Base-by-base conservation (phyloP, 106 monocot species). In the Platanthera guangdongensis region DNA sequence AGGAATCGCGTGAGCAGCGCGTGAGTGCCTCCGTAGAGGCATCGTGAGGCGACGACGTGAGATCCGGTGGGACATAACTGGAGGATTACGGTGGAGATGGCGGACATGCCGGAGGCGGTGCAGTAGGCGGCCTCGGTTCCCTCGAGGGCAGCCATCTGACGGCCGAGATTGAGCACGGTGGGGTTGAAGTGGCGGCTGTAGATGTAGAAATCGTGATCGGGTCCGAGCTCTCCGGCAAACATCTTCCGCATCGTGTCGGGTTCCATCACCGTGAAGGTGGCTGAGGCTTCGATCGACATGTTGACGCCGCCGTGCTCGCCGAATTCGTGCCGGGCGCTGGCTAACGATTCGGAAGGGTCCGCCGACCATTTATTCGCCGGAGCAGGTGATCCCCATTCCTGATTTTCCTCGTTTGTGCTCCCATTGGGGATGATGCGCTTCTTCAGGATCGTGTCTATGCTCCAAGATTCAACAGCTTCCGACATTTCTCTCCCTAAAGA, bases 201-300 rank as follows among this genome's bases (percentile, higher is more conserved):
- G 82, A 95, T 80, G 84, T 82, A 95, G 84, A 88, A 89, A 84
- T 95, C 95, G 48, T 86, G 85, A 19, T 95, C 95, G 18, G 95
- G 95, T 25, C 95, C 92, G 50, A 95, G 90, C 76, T 95, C 95
- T 32, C 95, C 95, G 71, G 83, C 25, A 81, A 95, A 95, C 89
- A 95, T 85, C 47, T 86, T 82, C 9, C 82, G 74, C 92, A 95
- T 89, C 75, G 90, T 95, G 18, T 95, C 95, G 2, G 95, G 82
- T 81, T 95, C 95, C 95, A 95, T 93, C 68, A 95, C 95, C 2
- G 95, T 95, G 92, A 95, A 95, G 32, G 95, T 95, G 47, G 92
- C 95, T 55, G 95, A 95, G 48, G 95, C 90, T 86, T 95, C 95
- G 84, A 95, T 95, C 71, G 95, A 95, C 95, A 95, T 95, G 87